phyloP scores from a whole-genome alignment of 2,329 filamentous ascomycete species.

The Monilinia polystroma region DNA sequence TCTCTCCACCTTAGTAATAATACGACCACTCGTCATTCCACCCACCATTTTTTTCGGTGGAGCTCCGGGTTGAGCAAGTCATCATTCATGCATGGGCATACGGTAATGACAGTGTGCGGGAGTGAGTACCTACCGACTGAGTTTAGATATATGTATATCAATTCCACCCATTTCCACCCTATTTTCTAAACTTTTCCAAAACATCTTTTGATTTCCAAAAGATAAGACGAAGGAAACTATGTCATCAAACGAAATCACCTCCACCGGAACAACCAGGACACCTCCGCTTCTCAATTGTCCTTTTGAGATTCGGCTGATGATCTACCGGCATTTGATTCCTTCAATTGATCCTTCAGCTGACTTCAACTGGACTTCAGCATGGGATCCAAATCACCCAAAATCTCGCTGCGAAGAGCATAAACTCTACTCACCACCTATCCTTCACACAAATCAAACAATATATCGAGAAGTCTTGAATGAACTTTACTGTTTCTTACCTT shows the following conservation, averaged over 20 bases:
- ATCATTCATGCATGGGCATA: constrained; percentile 22
- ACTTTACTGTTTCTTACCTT: constrained; percentile 21
- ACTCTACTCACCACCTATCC: constrained; percentile 22
- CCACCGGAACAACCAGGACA: constrained; percentile 9
- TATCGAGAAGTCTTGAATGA: constrained; percentile 24
- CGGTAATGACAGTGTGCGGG: constrained; percentile 5
- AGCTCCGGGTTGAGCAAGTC: constrained; percentile 21
- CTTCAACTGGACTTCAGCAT: constrained; percentile 21
- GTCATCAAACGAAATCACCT: neutral
- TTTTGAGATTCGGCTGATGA: constrained; percentile 23
- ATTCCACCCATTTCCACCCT: constrained; percentile 2
- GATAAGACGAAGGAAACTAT: constrained; percentile 11
- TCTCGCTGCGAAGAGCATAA: constrained; percentile 17
- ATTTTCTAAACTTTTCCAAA: neutral
- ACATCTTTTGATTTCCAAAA: neutral
- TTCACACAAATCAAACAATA: constrained; percentile 19
- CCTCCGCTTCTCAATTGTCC: constrained; percentile 21
- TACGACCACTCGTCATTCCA: constrained; percentile 20
- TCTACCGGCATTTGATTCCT: constrained; percentile 21
- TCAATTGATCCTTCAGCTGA: constrained; percentile 20
- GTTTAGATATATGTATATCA: constrained; percentile 13
- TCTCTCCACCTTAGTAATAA: constrained; percentile 16
- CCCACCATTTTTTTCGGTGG: constrained; percentile 18
- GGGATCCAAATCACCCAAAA: constrained; percentile 21
- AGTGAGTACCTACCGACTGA: neutral